Conservation (phyloP, 2,329 filamentous ascomycete genomes). For the Hyphodiscus sp. region DNA sequence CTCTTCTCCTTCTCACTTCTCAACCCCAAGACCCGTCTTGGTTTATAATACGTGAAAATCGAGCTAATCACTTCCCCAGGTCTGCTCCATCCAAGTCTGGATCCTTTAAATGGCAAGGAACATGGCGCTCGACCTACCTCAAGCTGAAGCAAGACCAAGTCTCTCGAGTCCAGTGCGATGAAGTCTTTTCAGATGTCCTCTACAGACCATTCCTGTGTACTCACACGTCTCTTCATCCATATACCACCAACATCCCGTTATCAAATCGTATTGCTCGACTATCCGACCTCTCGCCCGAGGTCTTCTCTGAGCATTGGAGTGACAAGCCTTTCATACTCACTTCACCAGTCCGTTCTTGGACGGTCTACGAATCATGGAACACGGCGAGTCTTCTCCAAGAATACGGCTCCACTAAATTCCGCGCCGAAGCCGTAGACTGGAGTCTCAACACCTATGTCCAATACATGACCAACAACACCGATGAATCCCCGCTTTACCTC, state of each 20-base stretch:
- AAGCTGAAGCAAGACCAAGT: constrained; percentile 45
- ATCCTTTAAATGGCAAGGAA: constrained; percentile 60
- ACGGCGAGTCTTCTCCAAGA: constrained; percentile 57
- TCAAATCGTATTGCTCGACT: constrained; percentile 69
- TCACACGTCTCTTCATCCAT: constrained; percentile 62
- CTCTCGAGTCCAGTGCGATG: constrained; percentile 61
- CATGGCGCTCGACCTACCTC: constrained; percentile 77
- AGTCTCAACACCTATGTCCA: constrained; percentile 69
- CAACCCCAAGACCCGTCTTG: background rate
- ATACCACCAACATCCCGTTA: constrained; percentile 62
- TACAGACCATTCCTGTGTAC: constrained; percentile 89
- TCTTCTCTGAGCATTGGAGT: constrained; percentile 72
- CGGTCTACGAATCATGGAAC: constrained; percentile 68
- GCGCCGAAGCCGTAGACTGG: constrained; percentile 94
- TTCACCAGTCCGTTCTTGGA: constrained; percentile 74
- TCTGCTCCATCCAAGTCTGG: constrained; percentile 24
- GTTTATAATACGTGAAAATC: background rate
- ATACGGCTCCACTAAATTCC: constrained; percentile 65
- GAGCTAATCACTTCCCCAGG: constrained; percentile 17
- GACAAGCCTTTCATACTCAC: constrained; percentile 83
- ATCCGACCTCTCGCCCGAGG: constrained; percentile 58
- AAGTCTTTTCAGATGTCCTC: constrained; percentile 83
- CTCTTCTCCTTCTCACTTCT: no score
- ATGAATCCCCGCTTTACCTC: constrained; percentile 88
- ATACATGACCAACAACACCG: constrained; percentile 73